Conservation (phyloP, 2,329 filamentous ascomycete genomes). For the Trichoderma guizhouense region DNA sequence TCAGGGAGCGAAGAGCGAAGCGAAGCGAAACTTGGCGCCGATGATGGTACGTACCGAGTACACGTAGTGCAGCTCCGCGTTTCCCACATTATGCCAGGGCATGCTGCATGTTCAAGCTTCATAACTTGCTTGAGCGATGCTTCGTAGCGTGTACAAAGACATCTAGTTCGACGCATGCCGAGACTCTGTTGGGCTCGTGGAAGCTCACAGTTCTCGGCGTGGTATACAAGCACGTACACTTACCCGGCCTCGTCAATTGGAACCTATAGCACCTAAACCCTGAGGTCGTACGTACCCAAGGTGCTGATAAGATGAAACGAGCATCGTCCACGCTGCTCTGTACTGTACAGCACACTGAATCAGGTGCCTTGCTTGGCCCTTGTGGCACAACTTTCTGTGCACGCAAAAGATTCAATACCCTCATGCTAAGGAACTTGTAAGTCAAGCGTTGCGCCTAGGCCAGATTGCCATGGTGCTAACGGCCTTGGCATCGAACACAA, state of each 20-base stretch:
- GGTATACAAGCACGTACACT: background rate
- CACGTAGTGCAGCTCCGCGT: background rate
- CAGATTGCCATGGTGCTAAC: background rate
- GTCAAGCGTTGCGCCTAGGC: background rate
- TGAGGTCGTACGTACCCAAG: background rate
- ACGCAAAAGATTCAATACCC: background rate
- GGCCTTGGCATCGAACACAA: conserved; percentile 7
- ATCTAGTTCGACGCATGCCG: background rate
- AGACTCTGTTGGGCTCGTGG: background rate
- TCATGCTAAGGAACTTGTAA: background rate
- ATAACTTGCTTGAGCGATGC: background rate
- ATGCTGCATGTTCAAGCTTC: background rate
- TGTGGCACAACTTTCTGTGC: background rate
- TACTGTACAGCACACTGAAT: background rate
- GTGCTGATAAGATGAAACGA: background rate
- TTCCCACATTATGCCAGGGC: background rate
- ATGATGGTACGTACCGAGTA: background rate
- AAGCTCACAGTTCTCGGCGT: background rate
- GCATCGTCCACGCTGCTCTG: background rate
- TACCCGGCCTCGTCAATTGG: background rate
- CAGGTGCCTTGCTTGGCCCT: background rate
- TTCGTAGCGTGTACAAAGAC: background rate
- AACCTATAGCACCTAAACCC: background rate
- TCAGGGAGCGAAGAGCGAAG: background rate
- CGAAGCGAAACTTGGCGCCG: conserved; percentile 1